Conservation (phyloP, 2,329 filamentous ascomycete species). For the Trichoderma sp. region DNA sequence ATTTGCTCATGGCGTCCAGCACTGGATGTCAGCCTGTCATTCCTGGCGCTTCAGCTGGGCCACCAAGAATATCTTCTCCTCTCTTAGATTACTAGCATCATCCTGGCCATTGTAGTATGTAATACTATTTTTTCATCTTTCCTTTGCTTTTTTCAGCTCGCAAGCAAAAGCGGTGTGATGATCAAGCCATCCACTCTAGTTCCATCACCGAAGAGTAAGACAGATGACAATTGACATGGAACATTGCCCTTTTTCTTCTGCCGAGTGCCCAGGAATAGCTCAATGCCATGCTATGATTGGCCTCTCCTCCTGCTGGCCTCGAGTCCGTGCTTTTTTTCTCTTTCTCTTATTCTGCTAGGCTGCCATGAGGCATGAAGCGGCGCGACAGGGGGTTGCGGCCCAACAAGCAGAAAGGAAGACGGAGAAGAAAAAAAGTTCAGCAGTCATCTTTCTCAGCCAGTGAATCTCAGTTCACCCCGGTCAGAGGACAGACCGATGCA, state of each 20-base stretch:
- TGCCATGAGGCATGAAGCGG: slow-evolving; percentile 3
- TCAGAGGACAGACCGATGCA: slow-evolving; percentile 1
- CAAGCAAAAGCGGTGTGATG: slow-evolving; percentile 14
- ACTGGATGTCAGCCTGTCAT: background rate
- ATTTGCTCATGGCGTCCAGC: background rate
- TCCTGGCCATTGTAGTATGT: background rate
- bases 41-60: slow-evolving; percentile 5
- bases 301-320: background rate
- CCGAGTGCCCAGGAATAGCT: background rate
- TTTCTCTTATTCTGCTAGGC: background rate
- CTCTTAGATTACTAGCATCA: background rate
- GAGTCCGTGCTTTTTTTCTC: background rate
- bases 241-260: background rate
- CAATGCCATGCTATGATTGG: background rate
- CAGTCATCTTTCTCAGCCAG: background rate
- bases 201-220: background rate
- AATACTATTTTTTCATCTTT: background rate
- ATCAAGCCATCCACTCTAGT: background rate
- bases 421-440: background rate
- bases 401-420: background rate
- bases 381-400: background rate
- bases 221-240: background rate
- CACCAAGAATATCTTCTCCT: background rate
- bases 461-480: slow-evolving; percentile 3
- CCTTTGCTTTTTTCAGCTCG: slow-evolving; percentile 5